Percentiles rank a stretch among this genome's conserved stretches.
Conservation (phyloP, 139 green algal genomes). For the Yamagishiella unicocca region DNA sequence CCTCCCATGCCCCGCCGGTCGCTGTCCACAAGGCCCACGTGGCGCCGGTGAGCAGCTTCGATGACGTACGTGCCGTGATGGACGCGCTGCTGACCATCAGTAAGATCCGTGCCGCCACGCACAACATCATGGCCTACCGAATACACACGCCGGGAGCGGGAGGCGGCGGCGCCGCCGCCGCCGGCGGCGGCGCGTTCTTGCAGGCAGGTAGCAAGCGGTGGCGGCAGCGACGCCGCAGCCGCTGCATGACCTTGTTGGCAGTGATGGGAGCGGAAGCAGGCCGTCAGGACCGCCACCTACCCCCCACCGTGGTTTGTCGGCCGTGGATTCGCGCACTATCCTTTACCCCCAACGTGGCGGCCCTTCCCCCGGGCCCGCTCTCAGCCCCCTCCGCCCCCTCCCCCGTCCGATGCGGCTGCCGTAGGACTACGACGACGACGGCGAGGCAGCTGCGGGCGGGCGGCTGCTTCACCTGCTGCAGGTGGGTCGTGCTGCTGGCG, state of each 20-base stretch:
- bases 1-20: no score
- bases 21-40: conserved; percentile 69
- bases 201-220: background rate
- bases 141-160: conserved; percentile 10
- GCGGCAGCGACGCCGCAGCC: background rate
- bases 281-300: no score
- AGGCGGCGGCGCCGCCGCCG: no score
- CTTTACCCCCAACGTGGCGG: background rate
- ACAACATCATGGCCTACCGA: conserved; percentile 74
- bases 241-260: background rate
- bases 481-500: no score
- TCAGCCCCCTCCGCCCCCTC: background rate
- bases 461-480: conserved; percentile 88
- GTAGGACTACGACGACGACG: conserved; percentile 91
- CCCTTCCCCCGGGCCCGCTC: background rate
- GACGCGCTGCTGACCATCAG: conserved; percentile 76
- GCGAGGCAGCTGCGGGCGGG: conserved; percentile 84
- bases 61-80: conserved; percentile 81
- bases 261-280: no score
- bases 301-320: background rate
- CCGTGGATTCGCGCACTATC: background rate
- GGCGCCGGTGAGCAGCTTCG: conserved; percentile 52
- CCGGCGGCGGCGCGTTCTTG: background rate
- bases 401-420: background rate
- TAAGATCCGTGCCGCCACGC: conserved; percentile 86